Base-by-base conservation (phyloP, 345 rosid species). In the Schrenkiella parvula region DNA sequence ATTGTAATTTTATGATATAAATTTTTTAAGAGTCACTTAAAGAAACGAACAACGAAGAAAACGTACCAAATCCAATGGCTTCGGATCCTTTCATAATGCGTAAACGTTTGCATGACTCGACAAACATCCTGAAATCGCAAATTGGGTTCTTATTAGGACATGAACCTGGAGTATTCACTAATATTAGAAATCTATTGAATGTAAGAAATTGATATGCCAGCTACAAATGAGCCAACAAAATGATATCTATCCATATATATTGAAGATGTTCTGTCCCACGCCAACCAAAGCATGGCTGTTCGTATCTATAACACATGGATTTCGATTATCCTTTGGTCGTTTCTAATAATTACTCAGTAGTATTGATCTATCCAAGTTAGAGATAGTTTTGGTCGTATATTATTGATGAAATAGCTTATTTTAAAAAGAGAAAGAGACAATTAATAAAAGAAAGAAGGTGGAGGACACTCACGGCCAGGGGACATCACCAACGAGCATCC, bases 401-500 rank as follows among this genome's bases (percentile, higher is more conserved):
- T 41, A 41, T 54, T 28, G 53, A 29, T 68, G 43, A 23, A 44
- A 32, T 32, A 50, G 2, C 3, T 50, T 23, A 22, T 5, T 50
- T 23, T 13, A 12, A 12, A 37, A 12, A 10, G n/a, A 38, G 1
- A 26, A 12, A 44, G 32, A 22, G 44, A 44, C 22, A 48, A 14
- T 8, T 22, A 48, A 38, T 68, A 8, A 31, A 56, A 34, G 50
- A 3, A 47, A 26, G 21, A 18, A 4, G 25, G 35, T 25, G 19
- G 39, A 70, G 48, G 19, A 70, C 37, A 70, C 74, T 59, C 50
- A 70, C 74, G 59, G 59, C 74, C 74, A 70, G 12, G 98, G 98
- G 61, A 89, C 98, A 82, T 91, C 97, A 5, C 96, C 96, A 61
- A 89, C 98, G 54, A 92, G 92, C 98, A 92, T 92, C 98, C 96